These are phyloP conservation scores for Aspergillus saccharolyticus DNA, from an alignment of 495 filamentous ascomycete genomes.

Conservation along the genomic window DNA sequence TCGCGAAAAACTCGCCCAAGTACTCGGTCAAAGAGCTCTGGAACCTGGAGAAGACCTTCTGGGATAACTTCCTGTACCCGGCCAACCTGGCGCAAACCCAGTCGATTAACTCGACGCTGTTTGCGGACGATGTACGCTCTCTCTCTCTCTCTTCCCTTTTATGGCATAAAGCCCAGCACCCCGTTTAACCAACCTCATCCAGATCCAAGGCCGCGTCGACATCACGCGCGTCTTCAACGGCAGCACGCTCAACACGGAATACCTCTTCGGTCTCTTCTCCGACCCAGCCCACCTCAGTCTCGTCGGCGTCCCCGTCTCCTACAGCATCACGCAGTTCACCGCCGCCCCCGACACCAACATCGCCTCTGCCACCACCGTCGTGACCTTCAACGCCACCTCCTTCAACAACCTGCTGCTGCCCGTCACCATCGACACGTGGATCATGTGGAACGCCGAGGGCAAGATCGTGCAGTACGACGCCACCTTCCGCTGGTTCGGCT, in stretches of 20 bases:
- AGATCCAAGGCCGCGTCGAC: conserved; percentile 47
- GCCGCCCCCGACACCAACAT: conserved; percentile 37
- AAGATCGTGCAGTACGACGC: conserved; percentile 33
- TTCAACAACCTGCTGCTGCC: conserved; percentile 30
- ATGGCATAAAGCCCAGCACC: no score
- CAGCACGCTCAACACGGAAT: conserved; percentile 40
- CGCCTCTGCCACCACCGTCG: conserved; percentile 40
- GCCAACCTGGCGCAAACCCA: conserved; percentile 35
- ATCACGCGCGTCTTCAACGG: conserved; percentile 47
- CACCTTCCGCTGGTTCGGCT: conserved; percentile 33
- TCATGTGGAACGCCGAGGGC: conserved; percentile 25
- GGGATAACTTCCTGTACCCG: conserved; percentile 42
- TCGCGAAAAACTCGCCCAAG: not conserved
- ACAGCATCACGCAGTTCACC: conserved; percentile 42
- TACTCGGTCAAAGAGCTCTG: conserved; percentile 35
- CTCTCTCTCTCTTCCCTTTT: not conserved
- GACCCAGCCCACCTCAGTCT: conserved; percentile 31
- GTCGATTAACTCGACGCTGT: conserved; percentile 36
- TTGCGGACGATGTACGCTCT: conserved; percentile 31
- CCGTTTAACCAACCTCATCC: no score
- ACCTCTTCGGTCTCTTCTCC: conserved; percentile 43
- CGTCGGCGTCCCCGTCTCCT: conserved; percentile 35
- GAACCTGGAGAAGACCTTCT: conserved; percentile 33
- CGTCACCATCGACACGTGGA: conserved; percentile 43
- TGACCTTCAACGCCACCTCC: conserved; percentile 40